A percentile compares a stretch with the other conserved stretches of the same genome.
These are phyloP conservation scores for Wakefieldia striispora DNA, from an alignment of 768 basidiomycete genomes.

Conservation along the genomic window DNA sequence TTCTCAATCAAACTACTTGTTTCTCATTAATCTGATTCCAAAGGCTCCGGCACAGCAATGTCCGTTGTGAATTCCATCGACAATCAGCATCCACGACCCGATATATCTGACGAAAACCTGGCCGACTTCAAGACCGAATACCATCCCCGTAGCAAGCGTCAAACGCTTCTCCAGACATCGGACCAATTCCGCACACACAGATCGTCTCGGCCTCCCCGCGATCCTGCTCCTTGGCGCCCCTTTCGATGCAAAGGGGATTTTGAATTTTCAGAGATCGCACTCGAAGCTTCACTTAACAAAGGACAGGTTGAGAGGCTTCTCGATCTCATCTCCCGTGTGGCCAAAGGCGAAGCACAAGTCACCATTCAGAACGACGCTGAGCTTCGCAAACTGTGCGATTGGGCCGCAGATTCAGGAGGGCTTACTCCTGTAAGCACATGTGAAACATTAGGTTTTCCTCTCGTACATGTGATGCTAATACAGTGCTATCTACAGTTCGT, in stretches of 20 bases:
- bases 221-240: slow-evolving; percentile 6
- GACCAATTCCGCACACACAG: slow-evolving; percentile 6
- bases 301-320: slow-evolving; percentile 5
- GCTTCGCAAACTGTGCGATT: slow-evolving; percentile 1
- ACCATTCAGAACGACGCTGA: slow-evolving; percentile 1
- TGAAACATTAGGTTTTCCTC: too few species aligned
- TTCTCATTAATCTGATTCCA: background rate
- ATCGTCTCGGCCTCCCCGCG: background rate
- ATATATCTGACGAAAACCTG: background rate
- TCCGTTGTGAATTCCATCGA: background rate
- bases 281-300: slow-evolving; percentile 10
- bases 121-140: slow-evolving; percentile 19
- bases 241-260: slow-evolving; percentile 5
- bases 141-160: slow-evolving; percentile 20
- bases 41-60: background rate
- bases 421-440: slow-evolving; percentile 1
- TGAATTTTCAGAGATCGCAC: slow-evolving; percentile 8
- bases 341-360: slow-evolving; percentile 18
- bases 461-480: too few species aligned
- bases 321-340: background rate
- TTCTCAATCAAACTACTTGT: too few species aligned
- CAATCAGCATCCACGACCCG: background rate
- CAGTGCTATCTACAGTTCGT: too few species aligned
- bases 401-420: background rate
- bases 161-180: slow-evolving; percentile 8